Percentiles rank a stretch among this genome's conserved stretches.
Evolutionary conservation across 2,329 filamentous ascomycete species (phyloP).

Genomic region (Bipolaris sorokiniana): DNA sequence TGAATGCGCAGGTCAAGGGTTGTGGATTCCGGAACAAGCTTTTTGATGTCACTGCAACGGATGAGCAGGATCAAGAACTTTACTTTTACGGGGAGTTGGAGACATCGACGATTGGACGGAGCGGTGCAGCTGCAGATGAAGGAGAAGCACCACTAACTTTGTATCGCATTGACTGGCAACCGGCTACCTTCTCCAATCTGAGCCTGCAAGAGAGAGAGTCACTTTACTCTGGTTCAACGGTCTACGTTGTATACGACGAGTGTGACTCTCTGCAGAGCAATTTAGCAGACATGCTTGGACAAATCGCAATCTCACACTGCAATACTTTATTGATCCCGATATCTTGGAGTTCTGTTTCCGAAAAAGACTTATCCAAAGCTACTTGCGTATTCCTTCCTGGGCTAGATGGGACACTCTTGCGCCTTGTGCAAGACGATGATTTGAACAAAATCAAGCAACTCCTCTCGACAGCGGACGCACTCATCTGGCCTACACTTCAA

Average conservation of each 20-base stretch:
- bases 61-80: background rate
- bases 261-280: slow-evolving; percentile 1
- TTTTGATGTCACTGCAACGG: slow-evolving; percentile 13
- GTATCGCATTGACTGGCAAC: slow-evolving; percentile 16
- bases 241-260: slow-evolving; percentile 16
- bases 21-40: slow-evolving; percentile 22
- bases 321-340: background rate
- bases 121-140: background rate
- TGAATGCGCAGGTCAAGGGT: slow-evolving; percentile 15
- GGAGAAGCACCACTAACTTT: background rate
- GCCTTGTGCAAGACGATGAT: slow-evolving; percentile 7
- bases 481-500: slow-evolving; percentile 15
- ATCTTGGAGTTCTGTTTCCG: slow-evolving; percentile 2
- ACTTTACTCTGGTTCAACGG: background rate
- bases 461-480: background rate
- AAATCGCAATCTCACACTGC: background rate
- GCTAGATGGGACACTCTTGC: slow-evolving; percentile 12
- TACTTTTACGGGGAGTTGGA: slow-evolving; percentile 21
- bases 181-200: slow-evolving; percentile 2
- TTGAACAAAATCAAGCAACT: slow-evolving; percentile 14
- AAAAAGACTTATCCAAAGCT: slow-evolving; percentile 7
- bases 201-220: background rate
- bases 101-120: slow-evolving; percentile 18
- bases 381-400: slow-evolving; percentile 16
- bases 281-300: background rate